phyloP scores from a whole-genome alignment of 2,329 filamentous ascomycete species.

The Xylaria sp. region DNA sequence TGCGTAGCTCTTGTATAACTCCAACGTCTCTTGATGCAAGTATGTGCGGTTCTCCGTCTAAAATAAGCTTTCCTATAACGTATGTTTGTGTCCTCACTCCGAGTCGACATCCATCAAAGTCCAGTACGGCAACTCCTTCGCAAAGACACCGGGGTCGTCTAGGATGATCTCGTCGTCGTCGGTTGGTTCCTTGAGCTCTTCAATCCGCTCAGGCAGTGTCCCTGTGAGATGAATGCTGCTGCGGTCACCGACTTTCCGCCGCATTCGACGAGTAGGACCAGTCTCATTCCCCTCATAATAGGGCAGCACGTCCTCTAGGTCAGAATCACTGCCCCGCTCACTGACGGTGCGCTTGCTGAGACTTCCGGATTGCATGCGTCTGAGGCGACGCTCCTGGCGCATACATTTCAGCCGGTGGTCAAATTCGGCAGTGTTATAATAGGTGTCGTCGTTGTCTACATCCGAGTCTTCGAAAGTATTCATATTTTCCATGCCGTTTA shows the following conservation, averaged over 20 bases:
- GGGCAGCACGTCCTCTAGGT: conserved; percentile 37
- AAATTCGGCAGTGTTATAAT: conserved; percentile 34
- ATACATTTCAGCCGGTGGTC: conserved; percentile 20
- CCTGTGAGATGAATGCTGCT: conserved; percentile 36
- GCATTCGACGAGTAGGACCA: conserved; percentile 32
- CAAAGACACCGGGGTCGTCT: conserved; percentile 35
- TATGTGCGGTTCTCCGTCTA: neutral
- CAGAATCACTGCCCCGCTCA: conserved; percentile 40
- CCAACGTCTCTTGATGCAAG: conserved; percentile 10
- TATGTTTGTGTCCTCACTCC: conserved; percentile 22
- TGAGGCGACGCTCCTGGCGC: conserved; percentile 31
- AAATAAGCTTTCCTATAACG: conserved; percentile 17
- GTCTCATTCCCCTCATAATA: conserved; percentile 32
- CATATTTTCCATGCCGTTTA: conserved; percentile 33
- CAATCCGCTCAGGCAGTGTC: conserved; percentile 35
- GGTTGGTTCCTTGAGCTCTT: conserved; percentile 39
- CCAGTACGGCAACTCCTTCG: conserved; percentile 38
- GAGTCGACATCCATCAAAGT: conserved; percentile 41
- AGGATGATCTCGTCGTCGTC: conserved; percentile 38
- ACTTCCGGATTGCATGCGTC: conserved; percentile 39
- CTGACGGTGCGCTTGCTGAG: conserved; percentile 42
- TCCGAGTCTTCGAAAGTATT: conserved; percentile 34
- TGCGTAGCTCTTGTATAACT: conserved; percentile 2
- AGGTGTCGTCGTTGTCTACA: conserved; percentile 24
- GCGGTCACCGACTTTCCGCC: conserved; percentile 37